Base-by-base conservation (phyloP, 129 eudicot species). In the Escallonia herrerae region DNA sequence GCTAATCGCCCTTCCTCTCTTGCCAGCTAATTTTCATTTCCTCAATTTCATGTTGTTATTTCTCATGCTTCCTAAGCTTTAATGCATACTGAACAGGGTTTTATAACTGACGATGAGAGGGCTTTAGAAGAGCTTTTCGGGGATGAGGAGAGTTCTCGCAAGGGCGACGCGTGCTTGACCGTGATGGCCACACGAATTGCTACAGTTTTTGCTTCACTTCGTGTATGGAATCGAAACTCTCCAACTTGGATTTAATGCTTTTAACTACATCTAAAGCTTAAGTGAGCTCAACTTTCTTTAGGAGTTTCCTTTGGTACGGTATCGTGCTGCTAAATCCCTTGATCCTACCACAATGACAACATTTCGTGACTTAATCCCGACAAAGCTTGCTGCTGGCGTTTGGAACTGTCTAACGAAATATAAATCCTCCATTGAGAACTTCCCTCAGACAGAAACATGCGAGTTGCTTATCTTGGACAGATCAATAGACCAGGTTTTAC, bases 281-380 rank as follows among this genome's bases (percentile, higher is more conserved):
- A 62, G 43, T 52, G 65, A 49, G 12, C 53, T 52, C 14, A 44
- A 45, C 47, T 44, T 4, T 64, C 64, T 75, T 59, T 84, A 91
- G 98, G 98, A 91, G 86, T 86, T 87, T 65, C 98, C 98, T 45
- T 73, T 74, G 40, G 98, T 91, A 60, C 96, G 96, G n/a, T 91
- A 85, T 71, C 98, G 98, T 62, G 95, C 96, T 62, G 96, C 96
- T 61, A 87, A 85, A 74, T 87, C 91, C 64, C 98, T 91, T 40
- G 96, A 91, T 73, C 73, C 84, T 7, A 82, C 73, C 72, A 91
- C 95, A 53, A 79, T 85, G 98, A 91, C 89, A 14, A 91, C 98
- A 10, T 87, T 69, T 77, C 80, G 91, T 73, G 98, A 91, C 83
- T 67, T 91, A 70, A 72, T 91, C 64, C 91, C 96, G 58, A 87